Evolutionary conservation across 1,139 yeast species (phyloP).

Genomic region (Saccharomyces hybrid): DNA sequence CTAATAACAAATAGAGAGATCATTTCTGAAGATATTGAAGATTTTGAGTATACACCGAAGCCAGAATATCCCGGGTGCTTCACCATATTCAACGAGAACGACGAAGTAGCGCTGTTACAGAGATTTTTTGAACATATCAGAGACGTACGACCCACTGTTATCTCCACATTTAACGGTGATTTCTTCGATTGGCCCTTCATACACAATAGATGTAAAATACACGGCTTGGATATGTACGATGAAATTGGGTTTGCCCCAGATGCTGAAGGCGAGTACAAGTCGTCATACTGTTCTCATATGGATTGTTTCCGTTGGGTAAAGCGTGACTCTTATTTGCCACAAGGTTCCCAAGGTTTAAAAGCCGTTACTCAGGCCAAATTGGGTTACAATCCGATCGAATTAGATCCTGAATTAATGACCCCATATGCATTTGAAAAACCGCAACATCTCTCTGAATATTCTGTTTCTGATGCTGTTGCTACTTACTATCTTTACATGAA

Average conservation of each 20-base stretch:
- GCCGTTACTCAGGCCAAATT: slow-evolving; percentile 95
- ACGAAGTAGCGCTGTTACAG: slow-evolving; percentile 66
- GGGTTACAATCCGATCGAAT: slow-evolving; percentile 93
- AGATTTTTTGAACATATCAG: slow-evolving; percentile 86
- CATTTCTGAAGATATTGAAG: slow-evolving; percentile 89
- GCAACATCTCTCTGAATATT: slow-evolving; percentile 86
- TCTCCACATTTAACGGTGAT: slow-evolving; percentile 97
- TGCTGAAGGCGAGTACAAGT: slow-evolving; percentile 85
- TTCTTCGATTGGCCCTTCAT: slow-evolving; percentile 99
- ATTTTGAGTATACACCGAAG: slow-evolving; percentile 94
- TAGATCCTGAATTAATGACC: slow-evolving; percentile 97
- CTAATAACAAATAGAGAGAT: slow-evolving; percentile 91
- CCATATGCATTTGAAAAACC: slow-evolving; percentile 95
- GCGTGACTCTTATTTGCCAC: slow-evolving; percentile 94
- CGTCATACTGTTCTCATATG: slow-evolving; percentile 92
- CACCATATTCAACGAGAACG: slow-evolving; percentile 81
- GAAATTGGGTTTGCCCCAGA: slow-evolving; percentile 94
- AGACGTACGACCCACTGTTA: slow-evolving; percentile 86
- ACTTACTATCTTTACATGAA: slow-evolving; percentile 94
- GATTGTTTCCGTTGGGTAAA: slow-evolving; percentile 99
- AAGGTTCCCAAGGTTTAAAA: slow-evolving; percentile 96
- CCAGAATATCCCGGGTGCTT: slow-evolving; percentile 92
- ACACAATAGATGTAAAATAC: slow-evolving; percentile 74
- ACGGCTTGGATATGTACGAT: slow-evolving; percentile 81
- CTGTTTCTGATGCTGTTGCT: slow-evolving; percentile 99